Evolutionary conservation across 306 rosid genomes (phyloP).

Genomic region (Medicago ruthenica): DNA sequence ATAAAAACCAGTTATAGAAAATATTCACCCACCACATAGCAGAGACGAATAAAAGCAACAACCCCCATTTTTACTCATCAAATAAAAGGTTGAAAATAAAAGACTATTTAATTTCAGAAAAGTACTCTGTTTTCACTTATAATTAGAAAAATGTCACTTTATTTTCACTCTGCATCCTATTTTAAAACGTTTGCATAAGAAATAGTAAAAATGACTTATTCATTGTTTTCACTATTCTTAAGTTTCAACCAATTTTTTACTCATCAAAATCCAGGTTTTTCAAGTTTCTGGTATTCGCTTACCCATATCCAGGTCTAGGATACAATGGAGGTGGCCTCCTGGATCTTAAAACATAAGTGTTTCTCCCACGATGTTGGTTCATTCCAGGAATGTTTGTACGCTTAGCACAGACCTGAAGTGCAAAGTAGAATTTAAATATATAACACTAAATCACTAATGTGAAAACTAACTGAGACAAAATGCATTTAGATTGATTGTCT

Average conservation of each 20-base stretch:
- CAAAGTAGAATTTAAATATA: neutral
- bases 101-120: neutral
- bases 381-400: conserved; percentile 7
- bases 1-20: no score
- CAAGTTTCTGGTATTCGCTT: neutral
- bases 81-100: neutral
- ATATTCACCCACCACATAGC: no score
- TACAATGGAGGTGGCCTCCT: neutral
- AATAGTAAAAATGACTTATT: neutral
- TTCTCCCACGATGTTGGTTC: neutral
- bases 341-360: neutral
- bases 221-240: neutral
- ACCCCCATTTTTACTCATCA: no score
- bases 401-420: conserved; percentile 15
- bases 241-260: neutral
- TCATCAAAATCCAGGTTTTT: conserved; percentile 1
- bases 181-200: neutral
- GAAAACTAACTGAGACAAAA: neutral
- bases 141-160: neutral
- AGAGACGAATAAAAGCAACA: no score
- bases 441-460: neutral
- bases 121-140: neutral
- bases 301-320: conserved; percentile 18
- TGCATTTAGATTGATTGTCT: neutral
- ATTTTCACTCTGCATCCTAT: neutral